Evolutionary conservation across 2,329 filamentous ascomycete genomes (phyloP).

Genomic region (Phyllosticta capitalensis): DNA sequence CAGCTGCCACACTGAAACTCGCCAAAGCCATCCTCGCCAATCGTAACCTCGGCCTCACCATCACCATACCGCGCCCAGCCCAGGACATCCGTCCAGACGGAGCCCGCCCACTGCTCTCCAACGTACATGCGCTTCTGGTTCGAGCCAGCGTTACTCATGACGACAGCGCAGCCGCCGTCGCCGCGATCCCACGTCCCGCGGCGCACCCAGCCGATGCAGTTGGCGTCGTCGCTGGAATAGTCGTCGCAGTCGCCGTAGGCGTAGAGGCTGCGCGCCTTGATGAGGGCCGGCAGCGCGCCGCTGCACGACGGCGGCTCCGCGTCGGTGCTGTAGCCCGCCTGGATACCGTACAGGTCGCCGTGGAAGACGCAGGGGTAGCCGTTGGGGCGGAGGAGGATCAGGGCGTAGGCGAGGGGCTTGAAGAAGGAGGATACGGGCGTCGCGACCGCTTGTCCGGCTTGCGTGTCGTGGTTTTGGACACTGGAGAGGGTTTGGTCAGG

Average conservation of each 20-base stretch:
- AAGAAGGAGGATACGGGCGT: constrained; percentile 56
- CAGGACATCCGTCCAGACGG: constrained; percentile 56
- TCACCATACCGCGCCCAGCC: constrained; percentile 38
- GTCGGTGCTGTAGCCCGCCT: constrained; percentile 20
- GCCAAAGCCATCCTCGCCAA: constrained; percentile 51
- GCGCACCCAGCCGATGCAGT: constrained; percentile 54
- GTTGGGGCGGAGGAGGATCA: constrained; percentile 56
- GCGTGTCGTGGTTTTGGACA: constrained; percentile 64
- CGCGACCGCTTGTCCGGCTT: constrained; percentile 54
- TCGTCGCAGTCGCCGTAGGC: constrained; percentile 57
- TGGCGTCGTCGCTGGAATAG: constrained; percentile 48
- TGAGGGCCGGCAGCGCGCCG: constrained; percentile 48
- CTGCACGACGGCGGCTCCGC: constrained; percentile 44
- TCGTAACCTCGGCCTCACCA: constrained; percentile 40
- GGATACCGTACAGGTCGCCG: constrained; percentile 58
- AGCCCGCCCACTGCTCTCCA: constrained; percentile 47
- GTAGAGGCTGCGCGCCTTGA: constrained; percentile 54
- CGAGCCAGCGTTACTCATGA: constrained; percentile 45
- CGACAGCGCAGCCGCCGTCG: constrained; percentile 26
- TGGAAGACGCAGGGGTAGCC: constrained; percentile 63
- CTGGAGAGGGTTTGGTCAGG: constrained; percentile 37
- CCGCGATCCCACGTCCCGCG: constrained; percentile 36
- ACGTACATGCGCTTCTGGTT: constrained; percentile 52
- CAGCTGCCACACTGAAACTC: constrained; percentile 45
- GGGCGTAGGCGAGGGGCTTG: constrained; percentile 61